phyloP scores from a whole-genome alignment of 148 eudicot genomes.

The Mesembryanthemum crystallinum region DNA sequence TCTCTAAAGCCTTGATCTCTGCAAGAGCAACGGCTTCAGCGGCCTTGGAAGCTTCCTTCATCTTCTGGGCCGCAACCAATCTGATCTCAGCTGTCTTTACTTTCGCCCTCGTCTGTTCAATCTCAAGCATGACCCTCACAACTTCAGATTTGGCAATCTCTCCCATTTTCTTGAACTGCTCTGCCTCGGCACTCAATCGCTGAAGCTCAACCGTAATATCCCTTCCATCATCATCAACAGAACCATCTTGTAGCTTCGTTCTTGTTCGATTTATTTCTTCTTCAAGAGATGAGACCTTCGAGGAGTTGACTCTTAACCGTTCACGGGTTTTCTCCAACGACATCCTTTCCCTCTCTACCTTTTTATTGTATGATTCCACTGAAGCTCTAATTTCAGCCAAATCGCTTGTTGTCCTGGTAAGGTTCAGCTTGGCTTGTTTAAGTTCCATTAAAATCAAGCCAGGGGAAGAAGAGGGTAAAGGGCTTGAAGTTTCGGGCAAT shows the following conservation, averaged over 20 bases:
- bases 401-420: conserved; percentile 68
- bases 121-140: conserved; percentile 55
- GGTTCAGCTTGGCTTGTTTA: conserved; percentile 84
- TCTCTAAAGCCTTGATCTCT: conserved; percentile 75
- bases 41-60: conserved; percentile 91
- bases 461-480: conserved; percentile 50
- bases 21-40: conserved; percentile 84
- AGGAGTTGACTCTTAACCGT: conserved; percentile 58
- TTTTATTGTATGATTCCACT: conserved; percentile 64
- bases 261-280: conserved; percentile 60
- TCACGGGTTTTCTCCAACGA: conserved; percentile 80
- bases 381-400: conserved; percentile 78
- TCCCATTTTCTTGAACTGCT: conserved; percentile 69
- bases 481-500: conserved; percentile 11
- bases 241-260: conserved; percentile 36
- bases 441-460: conserved; percentile 66
- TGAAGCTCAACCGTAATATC: conserved; percentile 63
- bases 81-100: conserved; percentile 74
- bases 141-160: conserved; percentile 67
- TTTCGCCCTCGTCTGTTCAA: conserved; percentile 62
- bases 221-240: conserved; percentile 25
- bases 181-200: conserved; percentile 63
- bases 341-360: conserved; percentile 68
- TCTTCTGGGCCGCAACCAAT: conserved; percentile 73
- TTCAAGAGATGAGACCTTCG: conserved; percentile 64